Percentiles rank a stretch among this genome's conserved stretches.
Conservation (phyloP, 305 asterid species). For the Coffea humblotiana region DNA sequence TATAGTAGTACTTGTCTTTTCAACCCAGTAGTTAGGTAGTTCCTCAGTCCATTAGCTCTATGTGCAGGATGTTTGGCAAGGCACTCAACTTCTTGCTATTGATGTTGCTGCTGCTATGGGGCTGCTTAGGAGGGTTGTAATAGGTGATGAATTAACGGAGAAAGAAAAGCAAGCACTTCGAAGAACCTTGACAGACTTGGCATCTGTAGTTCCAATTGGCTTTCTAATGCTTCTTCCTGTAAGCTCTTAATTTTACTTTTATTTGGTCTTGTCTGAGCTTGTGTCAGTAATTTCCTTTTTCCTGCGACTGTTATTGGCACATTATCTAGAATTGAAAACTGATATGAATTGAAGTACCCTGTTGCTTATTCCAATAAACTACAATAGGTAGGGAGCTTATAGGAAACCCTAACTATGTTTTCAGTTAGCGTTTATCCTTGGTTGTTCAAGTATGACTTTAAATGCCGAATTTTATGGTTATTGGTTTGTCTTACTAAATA, state of each 20-base stretch:
- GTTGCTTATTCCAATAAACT: not conserved
- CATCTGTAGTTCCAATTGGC: slow-evolving; percentile 92
- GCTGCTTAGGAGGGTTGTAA: slow-evolving; percentile 66
- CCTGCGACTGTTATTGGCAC: not conserved
- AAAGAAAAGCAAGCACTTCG: slow-evolving; percentile 92
- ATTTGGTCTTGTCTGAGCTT: not conserved
- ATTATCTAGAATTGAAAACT: not conserved
- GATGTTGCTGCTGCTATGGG: slow-evolving; percentile 87
- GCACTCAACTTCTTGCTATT: slow-evolving; percentile 96
- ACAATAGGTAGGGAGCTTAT: not conserved
- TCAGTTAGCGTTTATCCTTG: too few relatives aligned
- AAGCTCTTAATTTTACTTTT: slow-evolving; percentile 30
- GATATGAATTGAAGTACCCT: too few relatives aligned
- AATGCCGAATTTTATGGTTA: too few relatives aligned
- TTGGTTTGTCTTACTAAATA: too few relatives aligned
- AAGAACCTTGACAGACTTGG: slow-evolving; percentile 93
- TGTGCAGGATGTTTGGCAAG: slow-evolving; percentile 91
- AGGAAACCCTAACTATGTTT: not conserved
- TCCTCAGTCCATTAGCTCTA: slow-evolving; percentile 3
- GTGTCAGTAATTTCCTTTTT: not conserved
- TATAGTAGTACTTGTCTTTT: not conserved
- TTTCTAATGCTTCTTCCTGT: slow-evolving; percentile 98
- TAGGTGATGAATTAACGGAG: slow-evolving; percentile 83
- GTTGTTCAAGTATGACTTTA: too few relatives aligned
- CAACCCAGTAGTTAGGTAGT: not conserved